Percentiles rank a stretch among this genome's conserved stretches.
These are phyloP conservation scores for Thraustochytrium sp. DNA, from an alignment of 352 stramenopile species.

Conservation along the genomic window DNA sequence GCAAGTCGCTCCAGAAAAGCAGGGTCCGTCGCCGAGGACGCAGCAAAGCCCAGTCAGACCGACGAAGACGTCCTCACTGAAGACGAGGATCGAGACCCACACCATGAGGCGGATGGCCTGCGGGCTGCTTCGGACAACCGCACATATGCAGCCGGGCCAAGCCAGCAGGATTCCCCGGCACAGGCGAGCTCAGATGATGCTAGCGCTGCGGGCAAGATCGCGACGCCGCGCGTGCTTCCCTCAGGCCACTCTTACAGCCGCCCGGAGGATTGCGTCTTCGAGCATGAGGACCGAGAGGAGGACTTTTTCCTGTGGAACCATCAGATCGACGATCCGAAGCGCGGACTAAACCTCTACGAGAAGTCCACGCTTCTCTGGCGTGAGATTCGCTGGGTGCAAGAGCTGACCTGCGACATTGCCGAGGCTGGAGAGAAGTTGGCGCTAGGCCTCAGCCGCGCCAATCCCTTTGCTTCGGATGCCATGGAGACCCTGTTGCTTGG, in stretches of 20 bases:
- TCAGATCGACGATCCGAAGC: background rate
- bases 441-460: background rate
- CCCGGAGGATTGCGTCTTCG: background rate
- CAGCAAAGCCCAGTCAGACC: no score
- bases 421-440: background rate
- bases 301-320: slow-evolving; percentile 9
- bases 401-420: slow-evolving; percentile 5
- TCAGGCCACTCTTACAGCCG: background rate
- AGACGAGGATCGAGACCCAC: no score
- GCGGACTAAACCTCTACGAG: background rate
- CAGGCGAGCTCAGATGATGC: no score
- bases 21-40: background rate
- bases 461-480: background rate
- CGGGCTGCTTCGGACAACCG: no score
- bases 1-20: background rate
- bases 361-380: background rate
- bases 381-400: slow-evolving; percentile 7
- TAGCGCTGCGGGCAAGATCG: no score
- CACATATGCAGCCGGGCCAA: no score
- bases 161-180: no score
- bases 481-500: background rate
- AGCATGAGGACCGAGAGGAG: background rate
- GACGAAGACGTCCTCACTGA: no score
- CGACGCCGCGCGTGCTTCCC: no score
- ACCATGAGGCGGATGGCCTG: no score